Evolutionary conservation across 768 basidiomycete species (phyloP).

Genomic region (Xerocomus potaroensis): DNA sequence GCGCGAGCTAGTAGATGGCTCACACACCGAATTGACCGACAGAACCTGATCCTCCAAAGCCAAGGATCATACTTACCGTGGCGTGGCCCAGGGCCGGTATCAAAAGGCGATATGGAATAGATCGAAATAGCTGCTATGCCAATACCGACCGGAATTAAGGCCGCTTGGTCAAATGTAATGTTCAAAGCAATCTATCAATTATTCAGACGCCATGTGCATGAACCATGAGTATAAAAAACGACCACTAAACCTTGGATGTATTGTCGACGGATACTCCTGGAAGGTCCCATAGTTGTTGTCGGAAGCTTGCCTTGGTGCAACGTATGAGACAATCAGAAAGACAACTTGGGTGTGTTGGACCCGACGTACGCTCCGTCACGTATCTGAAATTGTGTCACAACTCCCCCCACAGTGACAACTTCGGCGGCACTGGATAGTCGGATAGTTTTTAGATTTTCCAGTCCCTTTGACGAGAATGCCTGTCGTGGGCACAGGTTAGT

Average conservation of each 20-base stretch:
- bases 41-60: constrained; percentile 36
- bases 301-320: constrained; percentile 9
- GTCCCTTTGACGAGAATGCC: constrained; percentile 44
- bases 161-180: constrained; percentile 35
- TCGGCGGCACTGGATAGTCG: constrained; percentile 36
- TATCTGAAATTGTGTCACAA: constrained; percentile 35
- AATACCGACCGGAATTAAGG: too few relatives aligned
- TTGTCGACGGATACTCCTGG: too few relatives aligned
- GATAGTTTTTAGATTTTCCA: constrained; percentile 32
- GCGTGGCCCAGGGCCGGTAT: constrained; percentile 30
- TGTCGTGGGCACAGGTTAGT: constrained; percentile 23
- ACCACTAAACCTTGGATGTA: constrained; percentile 8
- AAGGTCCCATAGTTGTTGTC: constrained; percentile 7
- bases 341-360: neutral
- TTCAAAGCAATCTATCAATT: constrained; percentile 34
- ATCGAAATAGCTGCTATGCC: constrained; percentile 31
- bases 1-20: constrained; percentile 28
- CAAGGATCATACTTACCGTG: constrained; percentile 27
- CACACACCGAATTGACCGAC: too few relatives aligned
- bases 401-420: constrained; percentile 36
- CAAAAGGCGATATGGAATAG: constrained; percentile 24
- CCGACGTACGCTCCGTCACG: constrained; percentile 17
- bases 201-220: constrained; percentile 11
- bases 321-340: constrained; percentile 9
- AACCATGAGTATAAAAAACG: neutral